phyloP scores from a whole-genome alignment of 129 eudicot species.

The Ambrosia trifida region DNA sequence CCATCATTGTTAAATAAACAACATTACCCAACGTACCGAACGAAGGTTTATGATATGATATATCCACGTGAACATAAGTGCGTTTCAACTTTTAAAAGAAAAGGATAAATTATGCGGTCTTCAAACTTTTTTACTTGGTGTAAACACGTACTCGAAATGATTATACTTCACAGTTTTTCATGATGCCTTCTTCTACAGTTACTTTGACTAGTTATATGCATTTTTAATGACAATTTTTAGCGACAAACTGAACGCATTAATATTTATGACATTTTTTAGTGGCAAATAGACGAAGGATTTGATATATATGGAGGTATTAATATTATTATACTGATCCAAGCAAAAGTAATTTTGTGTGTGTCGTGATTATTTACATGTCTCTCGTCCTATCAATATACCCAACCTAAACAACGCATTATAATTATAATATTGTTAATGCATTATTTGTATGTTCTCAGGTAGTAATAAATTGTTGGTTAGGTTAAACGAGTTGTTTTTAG shows the following conservation, averaged over 20 bases:
- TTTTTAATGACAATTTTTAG: background rate
- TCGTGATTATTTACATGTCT: no score
- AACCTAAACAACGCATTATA: no score
- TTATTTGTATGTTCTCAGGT: no score
- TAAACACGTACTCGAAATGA: background rate
- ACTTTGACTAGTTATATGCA: background rate
- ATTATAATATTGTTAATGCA: no score
- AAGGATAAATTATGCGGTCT: conserved; percentile 1
- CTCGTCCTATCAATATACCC: no score
- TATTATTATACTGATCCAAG: no score
- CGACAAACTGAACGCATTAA: background rate
- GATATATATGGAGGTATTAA: no score
- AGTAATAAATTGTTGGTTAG: no score
- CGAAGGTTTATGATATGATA: background rate
- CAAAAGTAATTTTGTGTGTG: no score
- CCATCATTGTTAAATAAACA: background rate
- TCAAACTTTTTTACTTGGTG: background rate
- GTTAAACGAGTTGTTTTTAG: no score
- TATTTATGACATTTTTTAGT: no score
- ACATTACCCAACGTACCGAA: background rate
- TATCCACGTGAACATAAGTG: conserved; percentile 6
- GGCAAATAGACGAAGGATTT: no score
- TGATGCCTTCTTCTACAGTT: background rate
- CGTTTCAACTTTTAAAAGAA: background rate
- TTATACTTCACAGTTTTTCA: conserved; percentile 6